Percentiles rank a stretch among this genome's conserved stretches.
Conservation (phyloP, 2,329 filamentous ascomycete species). For the Chrysosporium queenslandicum region DNA sequence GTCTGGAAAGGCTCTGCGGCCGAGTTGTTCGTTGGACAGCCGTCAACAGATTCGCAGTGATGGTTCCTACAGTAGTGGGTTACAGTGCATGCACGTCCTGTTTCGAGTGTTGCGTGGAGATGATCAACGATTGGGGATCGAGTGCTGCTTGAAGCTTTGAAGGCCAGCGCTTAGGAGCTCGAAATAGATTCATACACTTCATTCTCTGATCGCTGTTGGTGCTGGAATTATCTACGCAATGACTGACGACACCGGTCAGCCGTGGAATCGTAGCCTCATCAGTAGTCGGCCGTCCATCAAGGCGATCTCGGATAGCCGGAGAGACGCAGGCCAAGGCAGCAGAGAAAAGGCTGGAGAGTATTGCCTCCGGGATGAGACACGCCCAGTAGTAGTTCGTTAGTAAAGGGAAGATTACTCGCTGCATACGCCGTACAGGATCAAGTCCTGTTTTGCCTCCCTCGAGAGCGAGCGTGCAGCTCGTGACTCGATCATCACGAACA, state of each 20-base stretch:
- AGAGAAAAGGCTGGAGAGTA: not conserved
- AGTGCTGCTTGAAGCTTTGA: no score
- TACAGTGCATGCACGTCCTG: no score
- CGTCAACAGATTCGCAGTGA: no score
- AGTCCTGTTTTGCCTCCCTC: not conserved
- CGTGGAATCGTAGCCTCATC: no score
- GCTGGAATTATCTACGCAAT: not conserved
- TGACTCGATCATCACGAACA: conserved; percentile 8
- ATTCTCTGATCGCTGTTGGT: no score
- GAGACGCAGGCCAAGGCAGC: conserved; percentile 4
- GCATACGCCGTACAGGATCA: not conserved
- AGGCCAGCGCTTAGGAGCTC: not conserved
- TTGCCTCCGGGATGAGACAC: not conserved
- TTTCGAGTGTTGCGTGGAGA: not conserved
- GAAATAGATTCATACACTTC: no score
- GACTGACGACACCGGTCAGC: not conserved
- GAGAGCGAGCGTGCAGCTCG: not conserved
- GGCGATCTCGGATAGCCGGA: no score
- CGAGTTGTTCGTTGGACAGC: not conserved
- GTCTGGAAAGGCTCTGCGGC: not conserved
- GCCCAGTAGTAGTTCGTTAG: not conserved
- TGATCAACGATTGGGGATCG: not conserved
- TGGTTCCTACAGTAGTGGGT: no score
- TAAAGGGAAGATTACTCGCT: no score
- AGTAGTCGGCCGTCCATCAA: no score